Percentiles rank a stretch among this genome's conserved stretches.
These are phyloP conservation scores for Suillus ampliporus DNA, from an alignment of 768 basidiomycete genomes.

Conservation along the genomic window DNA sequence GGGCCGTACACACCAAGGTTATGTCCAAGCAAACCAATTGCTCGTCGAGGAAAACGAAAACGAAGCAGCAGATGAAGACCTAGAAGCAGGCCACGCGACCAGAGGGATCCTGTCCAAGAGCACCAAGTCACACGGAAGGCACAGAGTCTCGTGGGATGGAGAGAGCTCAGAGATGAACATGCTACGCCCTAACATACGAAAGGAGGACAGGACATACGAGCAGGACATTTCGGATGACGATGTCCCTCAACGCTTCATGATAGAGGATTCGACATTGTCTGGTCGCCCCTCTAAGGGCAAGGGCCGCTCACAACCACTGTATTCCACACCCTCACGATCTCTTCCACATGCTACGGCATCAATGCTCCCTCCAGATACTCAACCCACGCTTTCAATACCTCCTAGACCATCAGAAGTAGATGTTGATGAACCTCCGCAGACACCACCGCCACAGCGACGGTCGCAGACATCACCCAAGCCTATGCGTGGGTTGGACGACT, in stretches of 20 bases:
- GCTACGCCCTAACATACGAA: constrained; percentile 74
- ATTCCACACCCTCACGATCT: constrained; percentile 53
- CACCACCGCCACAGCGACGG: constrained; percentile 26
- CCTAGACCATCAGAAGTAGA: constrained; percentile 71
- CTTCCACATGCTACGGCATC: constrained; percentile 41
- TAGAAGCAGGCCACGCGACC: constrained; percentile 63
- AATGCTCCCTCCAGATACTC: constrained; percentile 39
- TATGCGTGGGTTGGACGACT: constrained; percentile 77
- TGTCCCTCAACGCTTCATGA: constrained; percentile 85
- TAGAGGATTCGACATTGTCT: constrained; percentile 61
- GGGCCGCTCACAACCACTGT: constrained; percentile 54
- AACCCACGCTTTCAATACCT: constrained; percentile 53
- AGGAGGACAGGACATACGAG: constrained; percentile 63
- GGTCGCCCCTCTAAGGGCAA: constrained; percentile 40
- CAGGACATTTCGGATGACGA: constrained; percentile 80
- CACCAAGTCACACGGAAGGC: constrained; percentile 50
- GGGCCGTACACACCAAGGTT: constrained; percentile 74
- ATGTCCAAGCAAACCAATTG: constrained; percentile 74
- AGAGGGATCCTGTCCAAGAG: constrained; percentile 30
- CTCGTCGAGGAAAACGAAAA: constrained; percentile 73
- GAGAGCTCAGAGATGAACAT: constrained; percentile 59
- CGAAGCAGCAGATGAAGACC: constrained; percentile 54
- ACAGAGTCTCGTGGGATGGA: constrained; percentile 63
- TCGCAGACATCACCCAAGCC: constrained; percentile 41
- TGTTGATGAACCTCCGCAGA: constrained; percentile 37